phyloP scores from a whole-genome alignment of 768 basidiomycete species.

The Termitomyces bulborhizus region DNA sequence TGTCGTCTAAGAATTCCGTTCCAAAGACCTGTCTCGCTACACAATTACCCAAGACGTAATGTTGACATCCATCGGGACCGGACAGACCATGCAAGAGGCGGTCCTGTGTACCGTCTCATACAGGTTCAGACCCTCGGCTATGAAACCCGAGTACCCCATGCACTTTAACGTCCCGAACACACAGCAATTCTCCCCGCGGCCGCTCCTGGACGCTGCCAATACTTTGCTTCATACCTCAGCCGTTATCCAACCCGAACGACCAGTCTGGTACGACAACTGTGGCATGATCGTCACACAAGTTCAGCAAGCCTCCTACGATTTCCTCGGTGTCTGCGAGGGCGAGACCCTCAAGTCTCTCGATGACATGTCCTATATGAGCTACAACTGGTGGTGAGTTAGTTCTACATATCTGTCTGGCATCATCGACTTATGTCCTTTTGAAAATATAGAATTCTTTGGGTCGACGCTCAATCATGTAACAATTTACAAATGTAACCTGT shows the following conservation, averaged over 20 bases:
- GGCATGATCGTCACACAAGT: background rate
- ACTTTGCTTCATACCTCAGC: constrained; percentile 6
- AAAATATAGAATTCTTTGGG: background rate
- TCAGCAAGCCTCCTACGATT: constrained; percentile 3
- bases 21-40: constrained; percentile 18
- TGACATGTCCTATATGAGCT: constrained; percentile 1
- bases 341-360: constrained; percentile 3
- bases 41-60: constrained; percentile 19
- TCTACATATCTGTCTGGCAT: background rate
- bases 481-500: background rate
- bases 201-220: constrained; percentile 11
- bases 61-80: constrained; percentile 4
- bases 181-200: constrained; percentile 5
- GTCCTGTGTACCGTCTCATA: constrained; percentile 14
- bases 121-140: constrained; percentile 7
- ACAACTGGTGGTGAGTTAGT: constrained; percentile 6
- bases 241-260: background rate
- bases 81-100: constrained; percentile 9
- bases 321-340: constrained; percentile 5
- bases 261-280: constrained; percentile 7
- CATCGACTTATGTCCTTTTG: background rate
- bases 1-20: background rate
- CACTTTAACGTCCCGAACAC: background rate
- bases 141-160: constrained; percentile 3
- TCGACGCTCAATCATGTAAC: background rate